Percentiles rank a stretch among this genome's conserved stretches.
Conservation (phyloP, 177 flowering plant species). For the Vitis hybrid region DNA sequence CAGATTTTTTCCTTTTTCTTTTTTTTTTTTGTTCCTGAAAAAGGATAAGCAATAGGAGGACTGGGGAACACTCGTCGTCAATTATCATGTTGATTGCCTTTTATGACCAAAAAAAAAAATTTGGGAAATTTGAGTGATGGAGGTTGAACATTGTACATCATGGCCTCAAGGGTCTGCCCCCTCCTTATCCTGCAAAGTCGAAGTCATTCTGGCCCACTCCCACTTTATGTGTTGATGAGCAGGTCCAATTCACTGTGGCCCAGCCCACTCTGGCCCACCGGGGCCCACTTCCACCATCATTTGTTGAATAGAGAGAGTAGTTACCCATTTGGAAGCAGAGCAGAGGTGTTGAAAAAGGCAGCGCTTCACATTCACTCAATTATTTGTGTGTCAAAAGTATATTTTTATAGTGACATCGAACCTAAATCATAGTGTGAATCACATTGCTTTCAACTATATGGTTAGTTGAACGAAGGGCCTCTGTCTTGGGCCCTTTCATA, state of each 20-base stretch:
- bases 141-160: too few relatives aligned
- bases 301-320: not conserved
- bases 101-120: too few relatives aligned
- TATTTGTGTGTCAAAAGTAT: too few relatives aligned
- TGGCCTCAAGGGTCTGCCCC: not conserved
- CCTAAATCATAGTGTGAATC: not conserved
- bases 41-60: too few relatives aligned
- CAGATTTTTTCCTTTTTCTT: too few relatives aligned
- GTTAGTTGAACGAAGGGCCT: not conserved
- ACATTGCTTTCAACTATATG: not conserved
- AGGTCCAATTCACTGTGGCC: too few relatives aligned
- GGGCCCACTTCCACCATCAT: not conserved
- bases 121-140: too few relatives aligned
- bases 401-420: not conserved
- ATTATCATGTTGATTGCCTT: not conserved
- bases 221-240: not conserved
- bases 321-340: not conserved
- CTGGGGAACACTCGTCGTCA: too few relatives aligned
- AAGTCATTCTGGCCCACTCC: conserved; percentile 3
- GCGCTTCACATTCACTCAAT: not conserved
- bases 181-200: not conserved
- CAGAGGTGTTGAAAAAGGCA: not conserved
- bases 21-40: too few relatives aligned
- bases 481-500: too few relatives aligned
- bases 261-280: not conserved